A percentile compares a stretch with the other conserved stretches of the same genome.
These are phyloP conservation scores for Phytophthora lateralis DNA, from an alignment of 352 stramenopile species.

Conservation along the genomic window DNA sequence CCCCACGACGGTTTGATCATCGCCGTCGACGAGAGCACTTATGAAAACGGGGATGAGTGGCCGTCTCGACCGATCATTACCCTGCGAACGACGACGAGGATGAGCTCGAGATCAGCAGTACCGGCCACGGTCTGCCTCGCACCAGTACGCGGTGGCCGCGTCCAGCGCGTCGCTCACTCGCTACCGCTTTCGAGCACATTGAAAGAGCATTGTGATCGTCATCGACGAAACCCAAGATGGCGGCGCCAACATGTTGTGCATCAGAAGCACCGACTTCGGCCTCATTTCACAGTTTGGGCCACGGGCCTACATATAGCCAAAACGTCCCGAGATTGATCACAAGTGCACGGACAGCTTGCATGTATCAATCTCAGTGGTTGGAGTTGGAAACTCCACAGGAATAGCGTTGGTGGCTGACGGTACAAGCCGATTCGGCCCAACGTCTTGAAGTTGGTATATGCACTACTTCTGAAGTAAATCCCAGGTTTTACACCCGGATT, in stretches of 20 bases:
- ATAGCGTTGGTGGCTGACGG: not conserved
- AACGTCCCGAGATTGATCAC: too few species aligned
- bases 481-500: not conserved
- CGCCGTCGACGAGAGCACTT: not conserved
- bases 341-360: too few species aligned
- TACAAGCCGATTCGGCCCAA: too few species aligned
- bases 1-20: too few species aligned
- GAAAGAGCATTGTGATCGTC: not conserved
- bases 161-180: conserved; percentile 20
- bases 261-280: too few species aligned
- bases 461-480: too few species aligned
- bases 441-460: not conserved
- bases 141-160: conserved; percentile 19
- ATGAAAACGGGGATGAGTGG: conserved; percentile 2
- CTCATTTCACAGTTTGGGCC: too few species aligned
- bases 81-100: conserved; percentile 10
- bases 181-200: not conserved
- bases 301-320: too few species aligned
- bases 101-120: conserved; percentile 10
- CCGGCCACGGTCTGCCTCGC: not conserved
- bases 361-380: too few species aligned
- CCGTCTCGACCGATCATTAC: conserved; percentile 18
- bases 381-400: too few species aligned
- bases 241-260: not conserved
- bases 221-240: too few species aligned